phyloP scores from a whole-genome alignment of 2,329 filamentous ascomycete species.

The Camillea tinctor region DNA sequence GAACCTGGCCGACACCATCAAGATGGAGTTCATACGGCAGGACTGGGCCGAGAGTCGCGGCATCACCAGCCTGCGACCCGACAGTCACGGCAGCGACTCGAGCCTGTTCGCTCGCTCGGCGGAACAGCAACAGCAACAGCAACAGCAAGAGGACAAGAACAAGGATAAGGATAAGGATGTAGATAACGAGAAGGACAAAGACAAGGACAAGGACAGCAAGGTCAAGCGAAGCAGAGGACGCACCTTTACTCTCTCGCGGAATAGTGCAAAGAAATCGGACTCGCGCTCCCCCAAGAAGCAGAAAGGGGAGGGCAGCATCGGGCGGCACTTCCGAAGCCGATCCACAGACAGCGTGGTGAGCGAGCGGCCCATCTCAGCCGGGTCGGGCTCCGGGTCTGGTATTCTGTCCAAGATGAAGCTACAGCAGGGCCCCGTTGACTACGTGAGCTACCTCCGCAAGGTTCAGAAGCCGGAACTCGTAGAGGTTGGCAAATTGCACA shows the following conservation, averaged over 20 bases:
- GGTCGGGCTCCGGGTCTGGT: conserved; percentile 54
- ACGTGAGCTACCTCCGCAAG: conserved; percentile 81
- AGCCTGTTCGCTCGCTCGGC: conserved; percentile 26
- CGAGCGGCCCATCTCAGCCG: conserved; percentile 56
- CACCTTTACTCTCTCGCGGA: conserved; percentile 75
- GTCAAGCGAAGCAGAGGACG: conserved; percentile 64
- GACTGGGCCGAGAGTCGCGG: conserved; percentile 71
- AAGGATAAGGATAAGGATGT: conserved; percentile 26
- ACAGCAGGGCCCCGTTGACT: conserved; percentile 74
- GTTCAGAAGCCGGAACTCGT: conserved; percentile 78
- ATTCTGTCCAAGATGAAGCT: conserved; percentile 70
- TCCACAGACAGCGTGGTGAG: conserved; percentile 68
- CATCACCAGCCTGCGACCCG: conserved; percentile 43
- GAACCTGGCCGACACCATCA: conserved; percentile 82
- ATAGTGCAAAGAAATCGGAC: conserved; percentile 50
- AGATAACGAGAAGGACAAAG: conserved; percentile 7
- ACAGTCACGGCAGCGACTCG: conserved; percentile 44
- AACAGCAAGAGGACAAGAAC: conserved; percentile 27
- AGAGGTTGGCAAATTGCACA: conserved; percentile 94
- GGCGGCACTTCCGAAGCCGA: conserved; percentile 67
- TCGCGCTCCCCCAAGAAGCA: conserved; percentile 73
- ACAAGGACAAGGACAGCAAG: conserved; percentile 40
- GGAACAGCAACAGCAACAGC: no score
- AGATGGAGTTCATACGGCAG: conserved; percentile 91
- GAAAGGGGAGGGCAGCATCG: conserved; percentile 62